Base-by-base conservation (phyloP, 306 rosid species). In the Lathyrus tuberosus region DNA sequence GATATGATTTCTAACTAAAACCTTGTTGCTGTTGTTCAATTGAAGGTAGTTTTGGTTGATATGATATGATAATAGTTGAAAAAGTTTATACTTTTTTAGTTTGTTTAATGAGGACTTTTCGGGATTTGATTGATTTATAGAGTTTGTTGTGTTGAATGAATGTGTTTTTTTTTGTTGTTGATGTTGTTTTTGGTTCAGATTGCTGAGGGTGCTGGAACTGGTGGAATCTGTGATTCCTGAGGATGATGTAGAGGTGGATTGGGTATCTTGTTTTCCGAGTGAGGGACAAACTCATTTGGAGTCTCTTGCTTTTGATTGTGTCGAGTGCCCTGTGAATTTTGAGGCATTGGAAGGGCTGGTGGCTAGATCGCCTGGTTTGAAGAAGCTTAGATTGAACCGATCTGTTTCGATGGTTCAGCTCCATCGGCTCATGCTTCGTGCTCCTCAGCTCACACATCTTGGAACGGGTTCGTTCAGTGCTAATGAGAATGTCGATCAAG, bases 381-480 rank as follows among this genome's bases (percentile, higher is more conserved):
- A 80, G 86, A 92, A 86, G 76, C 95, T 92, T 37, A 66, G 88
- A 42, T 73, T 87, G 85, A 91, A 87, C 63, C 76, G 81, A 5
- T 6, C 5, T 49, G 87, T 87, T 70, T 77, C 96, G 24, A 82
- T 92, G 61, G 65, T 81, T 66, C 86, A 84, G 81, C 79, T 92
- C 0, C 76, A 83, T 57, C 84, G 79, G 13, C 56, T 92, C 47
- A 70, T 89, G 84, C 49, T 77, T 62, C 83, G 84, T 26, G 91
- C 96, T 44, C 96, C 97, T 1, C 91, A 92, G 69, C 94, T 92
- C 60, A 92, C 97, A 0, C 96, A 89, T 75, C 80, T 92, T 38
- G 97, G 95, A 35, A 92, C 96, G 0, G 97, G 97, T 33, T 81
- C 87, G 0, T 89, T 92, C 72, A 78, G 70, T 61, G 65, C 77